Evolutionary conservation across 768 basidiomycete species (phyloP), one percentile per base, ranked within the genome.

Genomic region (Macrolepiota dolichaula): DNA sequence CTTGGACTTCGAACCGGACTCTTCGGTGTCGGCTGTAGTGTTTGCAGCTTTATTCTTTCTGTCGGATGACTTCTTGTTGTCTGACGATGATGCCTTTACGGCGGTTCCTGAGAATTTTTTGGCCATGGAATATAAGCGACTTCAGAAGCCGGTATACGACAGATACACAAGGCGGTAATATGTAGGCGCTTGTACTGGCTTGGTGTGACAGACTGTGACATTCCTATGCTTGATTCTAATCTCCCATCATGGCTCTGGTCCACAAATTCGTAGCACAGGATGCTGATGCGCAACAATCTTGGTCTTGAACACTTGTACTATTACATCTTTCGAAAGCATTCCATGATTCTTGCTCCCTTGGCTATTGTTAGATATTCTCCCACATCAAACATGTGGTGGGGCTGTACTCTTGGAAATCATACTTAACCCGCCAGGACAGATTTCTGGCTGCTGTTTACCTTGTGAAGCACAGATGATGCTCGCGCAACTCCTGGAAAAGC

Each of bases 1-100:
- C 74, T 80, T 81, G 63, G 70, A 66, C 59, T 75, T 69, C 57
- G 76, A 54, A 54, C 35, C 38, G 12, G 57, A 76, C 19, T 78
- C 78, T 25, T 76, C 75, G 12, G 57, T 70, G 62, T 73, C 75
- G 55, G 75, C 75, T 17, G 71, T 70, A 5, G 66, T 62, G 1
- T 19, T 59, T 10, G 42, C 37, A 6, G 27, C n/a, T 52, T 63
- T 61, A 27, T 51, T 62, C 35, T 51, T 81, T 71, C 81, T 81
- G 47, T 75, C 74, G 12, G 62, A 76, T 65, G 67, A 53, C 64
- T 73, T 75, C 64, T 74, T 76, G 53, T 70, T 73, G 2, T 66
- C 58, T 15, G 65, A 66, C 22, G 64, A 65, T 22, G 69, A 67
- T 32, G 64, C 70, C 66, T 79, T 79, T 70, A 77, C 76, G 27